Conservation (phyloP, 106 monocot genomes). For the Allium fistulosum region DNA sequence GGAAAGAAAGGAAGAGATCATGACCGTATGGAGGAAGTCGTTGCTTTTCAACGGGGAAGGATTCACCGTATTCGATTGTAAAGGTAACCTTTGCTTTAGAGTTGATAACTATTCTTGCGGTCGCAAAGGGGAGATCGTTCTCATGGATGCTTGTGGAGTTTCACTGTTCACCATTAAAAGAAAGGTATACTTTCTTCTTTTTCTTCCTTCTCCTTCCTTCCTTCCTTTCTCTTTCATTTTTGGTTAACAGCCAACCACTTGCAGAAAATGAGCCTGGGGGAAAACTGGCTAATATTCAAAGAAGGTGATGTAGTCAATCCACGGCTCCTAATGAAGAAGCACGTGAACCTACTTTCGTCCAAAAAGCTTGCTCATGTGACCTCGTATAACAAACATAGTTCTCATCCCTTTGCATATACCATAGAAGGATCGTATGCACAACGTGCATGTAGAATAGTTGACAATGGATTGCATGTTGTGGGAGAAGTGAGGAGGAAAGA, state of each 20-base stretch:
- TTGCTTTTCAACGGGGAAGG: constrained; percentile 43
- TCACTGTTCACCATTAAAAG: constrained; percentile 36
- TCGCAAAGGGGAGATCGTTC: constrained; percentile 31
- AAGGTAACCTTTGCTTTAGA: constrained; percentile 44
- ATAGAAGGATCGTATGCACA: constrained; percentile 63
- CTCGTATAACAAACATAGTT: background rate
- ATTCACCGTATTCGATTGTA: constrained; percentile 50
- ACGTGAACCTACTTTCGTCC: constrained; percentile 23
- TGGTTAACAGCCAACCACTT: background rate
- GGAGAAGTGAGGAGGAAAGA: constrained; percentile 59
- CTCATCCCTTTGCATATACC: background rate
- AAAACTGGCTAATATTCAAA: constrained; percentile 55
- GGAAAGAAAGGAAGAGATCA: constrained; percentile 4
- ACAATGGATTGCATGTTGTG: constrained; percentile 28
- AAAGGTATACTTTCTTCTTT: constrained; percentile 17
- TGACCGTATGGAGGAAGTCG: constrained; percentile 55
- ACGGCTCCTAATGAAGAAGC: constrained; percentile 34
- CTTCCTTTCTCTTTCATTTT: background rate
- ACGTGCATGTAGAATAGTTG: constrained; percentile 29
- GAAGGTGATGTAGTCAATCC: constrained; percentile 42
- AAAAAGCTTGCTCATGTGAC: constrained; percentile 33
- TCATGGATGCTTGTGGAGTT: constrained; percentile 45
- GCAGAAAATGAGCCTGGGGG: constrained; percentile 60
- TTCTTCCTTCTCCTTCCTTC: background rate
- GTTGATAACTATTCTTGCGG: constrained; percentile 43